Percentiles rank a stretch among this genome's conserved stretches.
Evolutionary conservation across 108 stramenopile genomes (phyloP).

Genomic region (Craspedostauros australis): DNA sequence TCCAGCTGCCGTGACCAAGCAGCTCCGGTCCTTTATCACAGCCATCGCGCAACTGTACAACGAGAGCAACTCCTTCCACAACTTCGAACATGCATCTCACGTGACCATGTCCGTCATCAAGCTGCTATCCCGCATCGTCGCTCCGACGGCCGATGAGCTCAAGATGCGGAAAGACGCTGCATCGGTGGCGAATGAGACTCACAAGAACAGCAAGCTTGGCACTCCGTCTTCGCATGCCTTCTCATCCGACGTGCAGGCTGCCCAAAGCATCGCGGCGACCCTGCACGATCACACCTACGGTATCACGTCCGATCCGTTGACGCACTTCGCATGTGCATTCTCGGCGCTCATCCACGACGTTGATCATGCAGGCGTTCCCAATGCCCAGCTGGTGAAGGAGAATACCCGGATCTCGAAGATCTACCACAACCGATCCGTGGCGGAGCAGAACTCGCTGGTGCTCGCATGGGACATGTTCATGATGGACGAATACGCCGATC

Average conservation of each 20-base stretch:
- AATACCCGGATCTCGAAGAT: conserved; percentile 8
- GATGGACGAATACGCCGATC: conserved; percentile 20
- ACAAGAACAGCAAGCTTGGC: no score
- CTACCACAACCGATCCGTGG: conserved; percentile 23
- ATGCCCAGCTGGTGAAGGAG: conserved; percentile 23
- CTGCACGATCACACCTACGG: conserved; percentile 45
- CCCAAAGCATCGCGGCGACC: no score
- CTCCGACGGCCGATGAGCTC: no score
- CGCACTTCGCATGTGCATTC: conserved; percentile 41
- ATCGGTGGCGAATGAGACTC: no score
- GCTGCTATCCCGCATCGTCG: conserved; percentile 10
- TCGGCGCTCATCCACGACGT: conserved; percentile 34
- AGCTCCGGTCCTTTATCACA: no score
- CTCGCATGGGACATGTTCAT: conserved; percentile 33
- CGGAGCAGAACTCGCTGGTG: conserved; percentile 30
- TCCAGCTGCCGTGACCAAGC: no score
- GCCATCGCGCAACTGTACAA: no score
- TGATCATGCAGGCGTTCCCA: conserved; percentile 33
- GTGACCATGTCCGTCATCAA: conserved; percentile 11
- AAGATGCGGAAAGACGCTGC: no score
- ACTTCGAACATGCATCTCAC: conserved; percentile 23
- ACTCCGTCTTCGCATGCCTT: no score
- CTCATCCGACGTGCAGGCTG: no score
- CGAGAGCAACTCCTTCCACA: conserved; percentile 29
- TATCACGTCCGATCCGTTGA: conserved; percentile 55